Percentiles rank a stretch among this genome's conserved stretches.
Evolutionary conservation across 2,329 filamentous ascomycete species (phyloP).

Genomic region (Diaporthe ampelina): DNA sequence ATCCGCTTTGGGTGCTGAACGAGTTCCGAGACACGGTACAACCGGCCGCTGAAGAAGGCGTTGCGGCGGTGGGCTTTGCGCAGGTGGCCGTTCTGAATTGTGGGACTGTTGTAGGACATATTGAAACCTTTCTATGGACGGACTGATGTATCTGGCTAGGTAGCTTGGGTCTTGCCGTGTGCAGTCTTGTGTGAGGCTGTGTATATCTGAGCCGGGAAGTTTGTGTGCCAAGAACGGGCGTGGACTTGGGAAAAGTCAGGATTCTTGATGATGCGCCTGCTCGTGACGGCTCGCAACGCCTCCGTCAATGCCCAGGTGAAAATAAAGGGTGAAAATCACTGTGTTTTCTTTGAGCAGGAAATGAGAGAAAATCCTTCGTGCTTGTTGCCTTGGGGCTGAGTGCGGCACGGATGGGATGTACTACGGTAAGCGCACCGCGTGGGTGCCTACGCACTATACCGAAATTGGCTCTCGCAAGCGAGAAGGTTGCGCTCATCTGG

Average conservation of each 20-base stretch:
- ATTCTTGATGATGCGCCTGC: not conserved
- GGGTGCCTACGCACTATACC: constrained; percentile 24
- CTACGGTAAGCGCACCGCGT: not conserved
- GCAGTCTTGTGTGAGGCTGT: not conserved
- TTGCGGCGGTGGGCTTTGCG: constrained; percentile 29
- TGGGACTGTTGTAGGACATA: not conserved
- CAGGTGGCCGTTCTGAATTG: not conserved
- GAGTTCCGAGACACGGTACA: constrained; percentile 42
- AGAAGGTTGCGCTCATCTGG: not conserved
- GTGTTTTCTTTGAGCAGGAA: not conserved
- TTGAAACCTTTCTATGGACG: not conserved
- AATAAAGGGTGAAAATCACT: too few relatives aligned
- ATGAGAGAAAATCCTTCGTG: not conserved
- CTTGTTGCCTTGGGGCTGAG: constrained; percentile 21
- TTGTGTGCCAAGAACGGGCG: too few relatives aligned
- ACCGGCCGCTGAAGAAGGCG: constrained; percentile 39
- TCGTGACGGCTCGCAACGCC: not conserved
- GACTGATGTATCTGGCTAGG: not conserved
- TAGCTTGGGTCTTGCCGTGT: too few relatives aligned
- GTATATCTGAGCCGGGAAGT: not conserved
- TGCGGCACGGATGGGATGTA: too few relatives aligned
- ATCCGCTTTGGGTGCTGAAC: constrained; percentile 40
- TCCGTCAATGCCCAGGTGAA: not conserved
- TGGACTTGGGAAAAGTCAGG: not conserved
- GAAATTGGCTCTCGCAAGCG: not conserved